Percentiles rank a stretch among this genome's conserved stretches.
phyloP scores from a whole-genome alignment of 2,329 filamentous ascomycete species.

The Endocalyx cinctus region DNA sequence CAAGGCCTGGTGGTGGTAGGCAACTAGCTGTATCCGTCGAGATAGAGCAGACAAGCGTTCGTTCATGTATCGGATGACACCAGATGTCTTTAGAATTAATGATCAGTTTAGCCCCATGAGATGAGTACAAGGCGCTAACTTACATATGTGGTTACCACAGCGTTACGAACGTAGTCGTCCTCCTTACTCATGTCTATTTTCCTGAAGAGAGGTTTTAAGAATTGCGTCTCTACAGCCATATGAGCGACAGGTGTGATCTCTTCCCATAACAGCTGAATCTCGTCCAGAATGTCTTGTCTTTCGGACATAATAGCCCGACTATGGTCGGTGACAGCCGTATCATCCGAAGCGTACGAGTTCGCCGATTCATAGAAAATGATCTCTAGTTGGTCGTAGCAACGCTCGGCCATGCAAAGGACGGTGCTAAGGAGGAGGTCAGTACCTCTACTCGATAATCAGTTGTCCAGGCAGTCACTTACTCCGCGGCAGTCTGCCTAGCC shows the following conservation, averaged over 20 bases:
- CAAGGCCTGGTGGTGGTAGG: slow-evolving; percentile 18
- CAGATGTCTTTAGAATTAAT: slow-evolving; percentile 20
- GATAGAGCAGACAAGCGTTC: slow-evolving; percentile 16
- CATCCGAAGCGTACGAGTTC: slow-evolving; percentile 6
- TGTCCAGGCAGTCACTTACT: no score
- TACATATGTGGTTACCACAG: slow-evolving; percentile 12
- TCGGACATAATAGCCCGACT: slow-evolving; percentile 14
- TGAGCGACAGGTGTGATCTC: slow-evolving; percentile 30
- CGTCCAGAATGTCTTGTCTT: slow-evolving; percentile 17
- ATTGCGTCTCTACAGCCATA: slow-evolving; percentile 28
- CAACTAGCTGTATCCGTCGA: slow-evolving; percentile 13
- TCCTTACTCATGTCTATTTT: slow-evolving; percentile 6
- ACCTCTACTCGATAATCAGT: no score
- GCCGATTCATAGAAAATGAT: slow-evolving; percentile 14
- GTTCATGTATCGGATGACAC: slow-evolving; percentile 21
- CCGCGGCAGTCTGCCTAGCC: no score
- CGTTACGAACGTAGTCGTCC: slow-evolving; percentile 4
- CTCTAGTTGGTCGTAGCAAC: slow-evolving; percentile 17
- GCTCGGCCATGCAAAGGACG: slow-evolving; percentile 16
- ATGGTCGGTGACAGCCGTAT: slow-evolving; percentile 1
- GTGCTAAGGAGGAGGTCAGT: no score
- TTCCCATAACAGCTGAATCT: slow-evolving; percentile 29
- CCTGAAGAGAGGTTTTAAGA: slow-evolving; percentile 19
- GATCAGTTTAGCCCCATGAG: no score
- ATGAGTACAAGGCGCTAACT: neutral